A percentile compares a stretch with the other conserved stretches of the same genome.
Evolutionary conservation across 805 yeast species (phyloP).

Genomic region (Lipomyces sp.): DNA sequence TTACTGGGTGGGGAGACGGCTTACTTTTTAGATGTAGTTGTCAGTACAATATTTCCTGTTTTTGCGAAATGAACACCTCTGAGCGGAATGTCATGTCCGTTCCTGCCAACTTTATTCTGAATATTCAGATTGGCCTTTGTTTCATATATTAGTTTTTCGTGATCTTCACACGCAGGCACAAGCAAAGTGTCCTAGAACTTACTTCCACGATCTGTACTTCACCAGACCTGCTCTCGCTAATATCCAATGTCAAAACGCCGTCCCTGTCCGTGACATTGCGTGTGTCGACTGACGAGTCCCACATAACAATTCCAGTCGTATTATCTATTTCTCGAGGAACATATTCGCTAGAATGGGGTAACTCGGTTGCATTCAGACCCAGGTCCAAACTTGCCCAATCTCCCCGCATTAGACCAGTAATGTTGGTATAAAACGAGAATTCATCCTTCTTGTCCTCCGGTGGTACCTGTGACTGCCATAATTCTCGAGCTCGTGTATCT

Average conservation of each 20-base stretch:
- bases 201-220: constrained; percentile 35
- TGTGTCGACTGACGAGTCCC: constrained; percentile 39
- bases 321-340: constrained; percentile 3
- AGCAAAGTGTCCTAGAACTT: too few relatives aligned
- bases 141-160: background rate
- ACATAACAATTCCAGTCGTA: constrained; percentile 17
- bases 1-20: constrained; percentile 10
- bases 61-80: constrained; percentile 47
- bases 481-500: constrained; percentile 52
- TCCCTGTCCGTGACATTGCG: constrained; percentile 38
- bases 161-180: background rate
- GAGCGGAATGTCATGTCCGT: constrained; percentile 38
- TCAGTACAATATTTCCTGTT: constrained; percentile 44
- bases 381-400: constrained; percentile 26
- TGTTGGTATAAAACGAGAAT: constrained; percentile 27
- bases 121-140: constrained; percentile 25
- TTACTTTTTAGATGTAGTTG: constrained; percentile 45
- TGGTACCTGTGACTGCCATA: constrained; percentile 54
- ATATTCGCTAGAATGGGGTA: constrained; percentile 18
- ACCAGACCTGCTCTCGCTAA: constrained; percentile 28
- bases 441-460: constrained; percentile 40
- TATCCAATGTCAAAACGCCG: constrained; percentile 30
- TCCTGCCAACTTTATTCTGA: constrained; percentile 37
- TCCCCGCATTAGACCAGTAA: constrained; percentile 35
- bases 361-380: constrained; percentile 31